Conservation (phyloP, 345 rosid species). For the Pelargonium nanum region DNA sequence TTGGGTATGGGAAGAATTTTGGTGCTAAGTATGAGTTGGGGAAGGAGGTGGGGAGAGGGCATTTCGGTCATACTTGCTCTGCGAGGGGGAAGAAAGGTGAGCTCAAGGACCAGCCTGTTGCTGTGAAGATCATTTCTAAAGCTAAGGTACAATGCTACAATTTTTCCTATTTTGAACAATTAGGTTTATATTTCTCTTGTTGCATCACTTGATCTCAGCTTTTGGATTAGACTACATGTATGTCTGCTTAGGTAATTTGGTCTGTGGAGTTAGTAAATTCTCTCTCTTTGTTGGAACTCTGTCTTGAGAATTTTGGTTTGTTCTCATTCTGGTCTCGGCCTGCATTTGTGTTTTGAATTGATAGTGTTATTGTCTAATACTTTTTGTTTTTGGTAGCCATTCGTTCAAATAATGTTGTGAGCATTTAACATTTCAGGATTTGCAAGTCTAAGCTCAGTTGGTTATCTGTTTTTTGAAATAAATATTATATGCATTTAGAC, state of each 20-base stretch:
- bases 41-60: slow-evolving; percentile 31
- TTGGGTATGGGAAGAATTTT: slow-evolving; percentile 27
- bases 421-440: too few relatives aligned
- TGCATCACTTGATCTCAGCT: neutral
- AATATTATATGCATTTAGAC: neutral
- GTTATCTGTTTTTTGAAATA: neutral
- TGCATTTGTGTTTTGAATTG: neutral
- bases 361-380: neutral
- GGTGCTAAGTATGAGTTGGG: slow-evolving; percentile 20
- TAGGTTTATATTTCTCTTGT: neutral
- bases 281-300: neutral
- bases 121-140: slow-evolving; percentile 22
- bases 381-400: too few relatives aligned
- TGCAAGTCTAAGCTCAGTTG: neutral
- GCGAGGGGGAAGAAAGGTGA: slow-evolving; percentile 26
- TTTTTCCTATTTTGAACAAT: too few relatives aligned
- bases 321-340: neutral
- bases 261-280: neutral
- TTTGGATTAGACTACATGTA: too few relatives aligned
- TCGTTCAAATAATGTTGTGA: too few relatives aligned
- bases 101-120: slow-evolving; percentile 24
- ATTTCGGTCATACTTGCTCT: slow-evolving; percentile 26
- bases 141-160: neutral
- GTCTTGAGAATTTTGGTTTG: neutral
- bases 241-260: neutral